Conservation (phyloP, 148 eudicot species). For the Silene latifolia region DNA sequence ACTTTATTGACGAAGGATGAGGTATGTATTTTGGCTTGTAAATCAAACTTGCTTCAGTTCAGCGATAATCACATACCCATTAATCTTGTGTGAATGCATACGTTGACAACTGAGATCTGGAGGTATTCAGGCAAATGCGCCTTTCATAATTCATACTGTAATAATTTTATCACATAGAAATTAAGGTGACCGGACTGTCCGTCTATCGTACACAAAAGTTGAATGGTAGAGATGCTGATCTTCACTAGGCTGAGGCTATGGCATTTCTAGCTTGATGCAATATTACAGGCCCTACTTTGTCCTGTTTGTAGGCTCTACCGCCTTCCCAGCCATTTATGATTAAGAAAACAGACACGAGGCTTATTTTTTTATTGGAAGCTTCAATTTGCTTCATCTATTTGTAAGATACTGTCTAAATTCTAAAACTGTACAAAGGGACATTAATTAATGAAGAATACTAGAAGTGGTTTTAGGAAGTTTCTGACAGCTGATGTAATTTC, state of each 20-base stretch:
- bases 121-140: not conserved
- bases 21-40: conserved; percentile 35
- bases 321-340: not conserved
- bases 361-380: not conserved
- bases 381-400: not conserved
- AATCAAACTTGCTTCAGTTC: not conserved
- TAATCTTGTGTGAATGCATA: not conserved
- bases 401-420: not conserved
- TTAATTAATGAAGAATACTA: not conserved
- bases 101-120: not conserved
- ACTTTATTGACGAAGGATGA: conserved; percentile 76
- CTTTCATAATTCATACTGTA: not conserved
- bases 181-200: not conserved
- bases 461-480: not conserved
- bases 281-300: not conserved
- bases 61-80: not conserved
- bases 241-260: not conserved
- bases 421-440: not conserved
- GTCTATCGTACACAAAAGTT: not conserved
- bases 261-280: not conserved
- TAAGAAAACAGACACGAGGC: not conserved
- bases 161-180: not conserved
- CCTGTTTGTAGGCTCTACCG: not conserved
- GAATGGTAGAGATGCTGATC: not conserved
- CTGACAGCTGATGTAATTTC: not conserved